Evolutionary conservation across 139 green algal genomes (phyloP).

Genomic region (Haematococcus lacustris): DNA sequence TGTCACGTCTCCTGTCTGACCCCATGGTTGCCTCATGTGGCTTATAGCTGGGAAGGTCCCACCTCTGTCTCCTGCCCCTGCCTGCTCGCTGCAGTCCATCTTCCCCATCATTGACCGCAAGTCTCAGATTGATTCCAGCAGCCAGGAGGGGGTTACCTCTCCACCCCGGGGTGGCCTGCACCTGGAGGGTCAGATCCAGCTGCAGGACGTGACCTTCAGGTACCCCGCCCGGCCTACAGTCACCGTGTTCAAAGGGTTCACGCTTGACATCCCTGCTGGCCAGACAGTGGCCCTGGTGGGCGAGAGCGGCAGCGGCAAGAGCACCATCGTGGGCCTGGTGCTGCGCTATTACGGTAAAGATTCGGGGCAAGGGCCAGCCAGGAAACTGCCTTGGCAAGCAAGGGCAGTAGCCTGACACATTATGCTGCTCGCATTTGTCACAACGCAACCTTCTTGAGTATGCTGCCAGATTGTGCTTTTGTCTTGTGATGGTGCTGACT

Average conservation of each 20-base stretch:
- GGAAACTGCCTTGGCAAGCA: no score
- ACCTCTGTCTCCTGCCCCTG: background rate
- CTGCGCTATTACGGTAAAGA: constrained; percentile 39
- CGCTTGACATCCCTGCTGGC: constrained; percentile 33
- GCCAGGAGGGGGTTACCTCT: constrained; percentile 7
- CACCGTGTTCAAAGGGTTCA: constrained; percentile 8
- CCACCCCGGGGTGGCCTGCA: background rate
- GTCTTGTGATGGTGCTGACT: no score
- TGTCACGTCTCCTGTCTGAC: no score
- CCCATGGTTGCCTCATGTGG: no score
- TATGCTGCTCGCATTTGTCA: no score
- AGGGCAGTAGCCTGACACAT: no score
- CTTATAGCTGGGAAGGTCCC: no score
- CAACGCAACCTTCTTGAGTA: no score
- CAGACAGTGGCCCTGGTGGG: constrained; percentile 46
- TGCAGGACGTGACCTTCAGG: constrained; percentile 8
- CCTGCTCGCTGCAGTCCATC: background rate
- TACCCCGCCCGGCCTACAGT: constrained; percentile 13
- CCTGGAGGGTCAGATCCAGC: background rate
- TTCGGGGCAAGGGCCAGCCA: no score
- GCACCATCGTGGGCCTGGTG: constrained; percentile 13
- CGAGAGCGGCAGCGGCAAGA: constrained; percentile 50
- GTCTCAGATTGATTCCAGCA: constrained; percentile 49
- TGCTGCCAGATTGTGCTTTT: no score
- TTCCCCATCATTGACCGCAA: constrained; percentile 75